Evolutionary conservation across 305 asterid species (phyloP), one percentile per base, ranked within the genome.

Genomic region (Solanum aculeatissimum): DNA sequence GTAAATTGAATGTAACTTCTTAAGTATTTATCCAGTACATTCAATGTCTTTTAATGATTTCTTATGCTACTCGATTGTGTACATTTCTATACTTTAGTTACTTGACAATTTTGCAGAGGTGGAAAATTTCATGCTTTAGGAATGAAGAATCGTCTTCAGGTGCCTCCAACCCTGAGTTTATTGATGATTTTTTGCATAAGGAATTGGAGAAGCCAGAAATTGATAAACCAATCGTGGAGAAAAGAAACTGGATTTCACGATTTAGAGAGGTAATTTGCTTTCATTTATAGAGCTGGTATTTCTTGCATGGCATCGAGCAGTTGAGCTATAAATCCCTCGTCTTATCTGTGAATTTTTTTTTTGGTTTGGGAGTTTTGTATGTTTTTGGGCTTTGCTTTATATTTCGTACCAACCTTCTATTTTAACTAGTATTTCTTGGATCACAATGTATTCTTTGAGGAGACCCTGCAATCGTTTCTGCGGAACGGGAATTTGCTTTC

Each of bases 121-220:
- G 97, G 98, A 93, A 90, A 89, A 84, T 96, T 84, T 87, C 88
- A 45, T 95, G 98, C 93, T 96, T 96, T 87, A 93, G 93, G 87
- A 92, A 91, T 83, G 98, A 93, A 82, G 97, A 94, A 70, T 81
- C 54, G 43, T 81, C 92, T 70, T 83, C 91, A 21, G 91, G 86
- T 77, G 81, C 86, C 63, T 90, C 92, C 55, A 90, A 90, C 66
- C 87, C 92, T 15, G 93, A 92, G 86, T 81, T 91, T 77, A 83
- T 84, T 83, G 94, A 88, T 86, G 96, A 93, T 45, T 84, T 93
- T 84, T 87, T 89, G 29, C 93, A 85, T 16, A 97, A 88, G 63
- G 86, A 93, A 54, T 84, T 90, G 53, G 89, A 88, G 82, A 84
- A 90, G 54, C 84, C 91, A 21, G 95, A 93, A 85, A 85, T 81